Evolutionary conservation across 371 early-diverging fungal species (phyloP).

Genomic region (Parasitella parasitica): DNA sequence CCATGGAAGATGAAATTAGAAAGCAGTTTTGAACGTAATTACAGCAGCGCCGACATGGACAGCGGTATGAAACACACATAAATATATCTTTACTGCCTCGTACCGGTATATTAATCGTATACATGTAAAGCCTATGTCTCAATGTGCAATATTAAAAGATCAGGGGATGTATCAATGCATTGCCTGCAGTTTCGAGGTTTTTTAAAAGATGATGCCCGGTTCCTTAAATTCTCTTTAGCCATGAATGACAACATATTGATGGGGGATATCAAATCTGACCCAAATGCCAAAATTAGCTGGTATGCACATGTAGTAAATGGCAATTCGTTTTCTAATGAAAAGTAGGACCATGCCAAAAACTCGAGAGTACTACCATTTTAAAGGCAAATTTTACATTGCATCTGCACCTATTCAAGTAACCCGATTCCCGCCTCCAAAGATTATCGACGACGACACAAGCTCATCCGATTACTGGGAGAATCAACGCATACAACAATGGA

Average conservation of each 20-base stretch:
- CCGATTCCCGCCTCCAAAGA: conserved; percentile 65
- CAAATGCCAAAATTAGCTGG: conserved; percentile 57
- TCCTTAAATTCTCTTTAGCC: conserved; percentile 54
- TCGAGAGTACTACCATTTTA: conserved; percentile 65
- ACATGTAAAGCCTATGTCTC: conserved; percentile 35
- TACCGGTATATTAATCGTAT: neutral
- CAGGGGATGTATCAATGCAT: conserved; percentile 52
- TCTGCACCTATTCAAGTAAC: conserved; percentile 73
- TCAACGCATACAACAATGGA: conserved; percentile 62
- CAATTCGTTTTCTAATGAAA: neutral
- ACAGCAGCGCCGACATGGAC: neutral
- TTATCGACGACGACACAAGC: conserved; percentile 25
- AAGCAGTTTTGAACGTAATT: conserved; percentile 17
- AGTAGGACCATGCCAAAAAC: conserved; percentile 70
- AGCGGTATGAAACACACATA: too few species aligned
- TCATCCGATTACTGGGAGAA: conserved; percentile 73
- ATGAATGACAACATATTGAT: conserved; percentile 61
- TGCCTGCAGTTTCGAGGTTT: conserved; percentile 53
- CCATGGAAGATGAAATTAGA: conserved; percentile 13
- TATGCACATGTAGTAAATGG: conserved; percentile 13
- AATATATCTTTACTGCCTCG: neutral
- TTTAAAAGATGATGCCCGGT: conserved; percentile 55
- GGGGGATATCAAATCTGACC: conserved; percentile 64
- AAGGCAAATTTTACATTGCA: conserved; percentile 72
- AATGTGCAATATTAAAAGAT: conserved; percentile 51